Evolutionary conservation across 441 rosid species (phyloP).

Genomic region (Pelargonium myrrhifolium): DNA sequence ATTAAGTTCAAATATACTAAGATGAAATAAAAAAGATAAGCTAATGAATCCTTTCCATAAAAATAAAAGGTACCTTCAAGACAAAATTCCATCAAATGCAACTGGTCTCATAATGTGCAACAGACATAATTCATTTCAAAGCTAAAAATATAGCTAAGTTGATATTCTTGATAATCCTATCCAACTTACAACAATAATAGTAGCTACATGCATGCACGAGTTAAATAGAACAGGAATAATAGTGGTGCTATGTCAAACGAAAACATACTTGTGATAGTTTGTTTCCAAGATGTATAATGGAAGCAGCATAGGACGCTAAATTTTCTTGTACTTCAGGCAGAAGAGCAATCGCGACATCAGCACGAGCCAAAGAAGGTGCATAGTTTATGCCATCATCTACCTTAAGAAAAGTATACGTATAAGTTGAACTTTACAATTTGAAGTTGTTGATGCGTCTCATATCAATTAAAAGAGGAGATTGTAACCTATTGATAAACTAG

Average conservation of each 20-base stretch:
- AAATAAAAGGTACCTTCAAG: not conserved
- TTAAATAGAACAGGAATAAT: not conserved
- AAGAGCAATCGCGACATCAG: constrained; percentile 88
- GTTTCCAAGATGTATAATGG: constrained; percentile 79
- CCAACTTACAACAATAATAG: not conserved
- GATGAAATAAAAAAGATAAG: not conserved
- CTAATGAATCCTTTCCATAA: not conserved
- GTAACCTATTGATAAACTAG: too few species aligned
- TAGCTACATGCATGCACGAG: not conserved
- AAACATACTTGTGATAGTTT: constrained; percentile 68
- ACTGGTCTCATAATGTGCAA: not conserved
- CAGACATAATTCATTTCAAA: not conserved
- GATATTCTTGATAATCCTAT: not conserved
- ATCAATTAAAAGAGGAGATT: too few species aligned
- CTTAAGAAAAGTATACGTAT: constrained; percentile 27
- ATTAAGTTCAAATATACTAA: not conserved
- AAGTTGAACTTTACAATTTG: constrained; percentile 4
- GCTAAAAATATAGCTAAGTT: not conserved
- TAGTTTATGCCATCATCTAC: constrained; percentile 96
- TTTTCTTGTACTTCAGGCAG: constrained; percentile 82
- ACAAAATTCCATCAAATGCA: not conserved
- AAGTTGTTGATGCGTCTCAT: not conserved
- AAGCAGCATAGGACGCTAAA: constrained; percentile 84
- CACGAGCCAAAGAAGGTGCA: constrained; percentile 91
- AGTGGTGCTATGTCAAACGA: not conserved